Percentiles rank a stretch among this genome's conserved stretches.
Evolutionary conservation across 164 flowering plant genomes (phyloP).

Genomic region (Piper longum): DNA sequence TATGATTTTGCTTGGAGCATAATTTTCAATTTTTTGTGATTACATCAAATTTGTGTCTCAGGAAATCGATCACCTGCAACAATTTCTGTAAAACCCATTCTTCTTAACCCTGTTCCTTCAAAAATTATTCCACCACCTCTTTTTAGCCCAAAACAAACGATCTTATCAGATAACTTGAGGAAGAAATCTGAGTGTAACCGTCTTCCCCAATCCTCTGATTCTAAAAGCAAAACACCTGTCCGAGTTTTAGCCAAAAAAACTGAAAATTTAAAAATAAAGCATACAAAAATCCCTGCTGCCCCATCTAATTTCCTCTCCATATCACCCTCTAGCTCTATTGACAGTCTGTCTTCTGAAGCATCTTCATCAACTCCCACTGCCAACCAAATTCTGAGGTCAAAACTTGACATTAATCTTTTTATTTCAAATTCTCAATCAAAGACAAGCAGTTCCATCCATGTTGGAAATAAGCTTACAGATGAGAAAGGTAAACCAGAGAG

Average conservation of each 20-base stretch:
- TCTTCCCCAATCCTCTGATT: background rate
- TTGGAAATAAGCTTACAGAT: constrained; percentile 11
- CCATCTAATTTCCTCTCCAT: background rate
- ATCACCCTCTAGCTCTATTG: constrained; percentile 11
- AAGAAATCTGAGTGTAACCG: constrained; percentile 18
- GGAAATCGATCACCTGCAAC: constrained; percentile 18
- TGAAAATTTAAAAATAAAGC: background rate
- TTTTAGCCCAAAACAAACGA: background rate
- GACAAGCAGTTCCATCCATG: constrained; percentile 9
- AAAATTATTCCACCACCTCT: constrained; percentile 28
- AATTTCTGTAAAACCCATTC: constrained; percentile 14
- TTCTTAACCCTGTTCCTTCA: constrained; percentile 17
- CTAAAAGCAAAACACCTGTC: constrained; percentile 3
- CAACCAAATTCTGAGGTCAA: constrained; percentile 22
- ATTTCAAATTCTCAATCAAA: constrained; percentile 9
- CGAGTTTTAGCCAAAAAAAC: constrained; percentile 1
- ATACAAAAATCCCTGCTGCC: background rate
- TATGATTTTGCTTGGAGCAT: background rate
- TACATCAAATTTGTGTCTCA: constrained; percentile 1
- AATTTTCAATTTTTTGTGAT: background rate
- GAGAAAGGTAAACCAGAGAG: background rate
- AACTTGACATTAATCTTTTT: constrained; percentile 11
- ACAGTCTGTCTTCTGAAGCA: constrained; percentile 50
- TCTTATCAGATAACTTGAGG: constrained; percentile 15
- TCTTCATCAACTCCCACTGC: constrained; percentile 45